Conservation (phyloP, 2,329 filamentous ascomycete genomes). For the Pseudogymnoascus sp. region DNA sequence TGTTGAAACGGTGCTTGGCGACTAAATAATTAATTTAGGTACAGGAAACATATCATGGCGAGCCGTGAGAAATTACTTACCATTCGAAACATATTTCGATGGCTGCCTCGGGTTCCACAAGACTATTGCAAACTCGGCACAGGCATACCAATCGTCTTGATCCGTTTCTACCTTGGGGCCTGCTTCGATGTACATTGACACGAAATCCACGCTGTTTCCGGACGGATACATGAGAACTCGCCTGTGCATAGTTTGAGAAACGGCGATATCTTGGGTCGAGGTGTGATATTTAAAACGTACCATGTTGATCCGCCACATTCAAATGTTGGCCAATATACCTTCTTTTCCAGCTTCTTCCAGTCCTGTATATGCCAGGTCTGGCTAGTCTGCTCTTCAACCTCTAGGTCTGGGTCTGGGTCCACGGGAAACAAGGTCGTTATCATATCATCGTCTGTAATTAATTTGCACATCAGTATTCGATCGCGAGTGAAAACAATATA, state of each 20-base stretch:
- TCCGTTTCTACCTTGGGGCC: slow-evolving; percentile 68
- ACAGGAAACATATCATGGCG: slow-evolving; percentile 29
- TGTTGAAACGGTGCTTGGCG: slow-evolving; percentile 93
- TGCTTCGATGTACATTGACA: slow-evolving; percentile 93
- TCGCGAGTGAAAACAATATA: not conserved
- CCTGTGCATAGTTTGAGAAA: slow-evolving; percentile 39
- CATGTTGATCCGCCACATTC: slow-evolving; percentile 81
- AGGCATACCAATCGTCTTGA: slow-evolving; percentile 92
- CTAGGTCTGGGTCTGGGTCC: slow-evolving; percentile 69
- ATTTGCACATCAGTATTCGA: not conserved
- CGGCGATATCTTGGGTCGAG: not conserved
- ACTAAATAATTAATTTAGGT: slow-evolving; percentile 63
- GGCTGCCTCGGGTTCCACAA: slow-evolving; percentile 92
- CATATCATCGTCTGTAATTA: slow-evolving; percentile 65
- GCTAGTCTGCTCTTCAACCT: slow-evolving; percentile 65
- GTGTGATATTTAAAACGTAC: slow-evolving; percentile 38
- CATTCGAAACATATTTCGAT: not conserved
- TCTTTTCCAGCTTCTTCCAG: slow-evolving; percentile 71
- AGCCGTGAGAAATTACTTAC: not conserved
- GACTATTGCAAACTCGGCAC: slow-evolving; percentile 89
- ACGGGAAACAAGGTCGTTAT: slow-evolving; percentile 69
- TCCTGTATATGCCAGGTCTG: slow-evolving; percentile 82
- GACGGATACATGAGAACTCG: slow-evolving; percentile 91
- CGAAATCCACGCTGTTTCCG: slow-evolving; percentile 88
- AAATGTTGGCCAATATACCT: slow-evolving; percentile 82